These are phyloP conservation scores for Umbelopsis sp. DNA, from an alignment of 192 early-diverging fungal genomes.

Conservation along the genomic window DNA sequence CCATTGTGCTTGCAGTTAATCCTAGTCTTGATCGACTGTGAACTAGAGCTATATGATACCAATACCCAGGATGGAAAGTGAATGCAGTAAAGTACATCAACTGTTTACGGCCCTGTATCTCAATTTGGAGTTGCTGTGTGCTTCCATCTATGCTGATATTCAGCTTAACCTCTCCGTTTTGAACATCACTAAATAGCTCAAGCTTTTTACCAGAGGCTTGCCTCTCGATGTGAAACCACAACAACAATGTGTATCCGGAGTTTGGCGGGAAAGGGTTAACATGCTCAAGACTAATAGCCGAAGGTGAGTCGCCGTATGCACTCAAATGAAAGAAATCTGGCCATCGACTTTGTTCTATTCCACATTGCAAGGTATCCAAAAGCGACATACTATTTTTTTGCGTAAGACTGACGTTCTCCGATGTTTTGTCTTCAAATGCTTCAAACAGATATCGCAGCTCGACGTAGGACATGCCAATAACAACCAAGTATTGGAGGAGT, in stretches of 20 bases:
- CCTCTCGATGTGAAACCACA: constrained; percentile 65
- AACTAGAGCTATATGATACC: constrained; percentile 72
- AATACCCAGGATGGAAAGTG: constrained; percentile 57
- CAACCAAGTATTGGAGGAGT: constrained; percentile 55
- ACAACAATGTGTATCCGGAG: constrained; percentile 60
- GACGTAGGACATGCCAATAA: constrained; percentile 55
- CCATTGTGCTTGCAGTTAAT: constrained; percentile 46
- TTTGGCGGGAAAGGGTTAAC: constrained; percentile 58
- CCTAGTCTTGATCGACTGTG: constrained; percentile 60
- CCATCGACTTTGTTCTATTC: constrained; percentile 54
- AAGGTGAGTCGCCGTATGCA: constrained; percentile 28
- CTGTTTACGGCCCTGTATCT: constrained; percentile 47
- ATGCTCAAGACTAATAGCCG: constrained; percentile 48
- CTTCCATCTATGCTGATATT: constrained; percentile 48
- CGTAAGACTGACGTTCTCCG: constrained; percentile 40
- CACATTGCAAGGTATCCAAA: constrained; percentile 59
- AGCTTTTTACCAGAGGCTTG: constrained; percentile 49
- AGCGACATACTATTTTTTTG: constrained; percentile 30
- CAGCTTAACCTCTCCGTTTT: constrained; percentile 50
- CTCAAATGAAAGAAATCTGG: constrained; percentile 71
- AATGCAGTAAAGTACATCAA: constrained; percentile 50
- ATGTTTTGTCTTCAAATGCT: constrained; percentile 41
- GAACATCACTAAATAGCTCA: constrained; percentile 50
- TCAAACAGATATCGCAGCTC: constrained; percentile 63
- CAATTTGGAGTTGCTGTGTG: constrained; percentile 48